Evolutionary conservation across 768 basidiomycete species (phyloP).

Genomic region (Candolleomyces efflorescens): DNA sequence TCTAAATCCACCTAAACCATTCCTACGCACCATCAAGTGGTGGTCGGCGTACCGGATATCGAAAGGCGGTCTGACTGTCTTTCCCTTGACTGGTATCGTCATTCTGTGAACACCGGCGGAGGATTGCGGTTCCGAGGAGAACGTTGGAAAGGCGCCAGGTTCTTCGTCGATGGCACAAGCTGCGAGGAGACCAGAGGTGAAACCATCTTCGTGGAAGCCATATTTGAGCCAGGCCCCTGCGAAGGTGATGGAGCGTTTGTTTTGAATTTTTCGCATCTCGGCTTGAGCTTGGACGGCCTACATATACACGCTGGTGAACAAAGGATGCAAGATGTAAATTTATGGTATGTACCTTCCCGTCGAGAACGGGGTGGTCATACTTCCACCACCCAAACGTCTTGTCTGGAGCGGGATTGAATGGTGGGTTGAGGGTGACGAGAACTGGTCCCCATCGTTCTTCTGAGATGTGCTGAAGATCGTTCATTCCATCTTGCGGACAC

Average conservation of each 20-base stretch:
- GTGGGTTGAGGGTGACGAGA: slow-evolving; percentile 71
- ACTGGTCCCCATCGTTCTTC: slow-evolving; percentile 54
- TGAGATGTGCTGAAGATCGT: slow-evolving; percentile 65
- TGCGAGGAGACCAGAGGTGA: slow-evolving; percentile 43
- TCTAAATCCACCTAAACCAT: slow-evolving; percentile 11
- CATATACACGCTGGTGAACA: background rate
- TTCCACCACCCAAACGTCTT: slow-evolving; percentile 47
- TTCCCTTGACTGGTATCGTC: slow-evolving; percentile 18
- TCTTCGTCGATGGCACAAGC: slow-evolving; percentile 27
- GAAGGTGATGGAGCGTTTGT: slow-evolving; percentile 54
- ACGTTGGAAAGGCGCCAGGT: slow-evolving; percentile 11
- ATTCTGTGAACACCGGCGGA: slow-evolving; percentile 2
- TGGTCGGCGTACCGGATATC: slow-evolving; percentile 37
- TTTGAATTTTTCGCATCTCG: slow-evolving; percentile 55
- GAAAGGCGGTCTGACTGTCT: slow-evolving; percentile 36
- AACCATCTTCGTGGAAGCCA: slow-evolving; percentile 83
- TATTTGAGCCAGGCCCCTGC: slow-evolving; percentile 73
- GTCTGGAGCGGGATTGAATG: slow-evolving; percentile 47
- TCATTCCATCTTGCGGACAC: slow-evolving; percentile 57
- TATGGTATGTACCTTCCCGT: slow-evolving; percentile 33
- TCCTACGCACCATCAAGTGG: slow-evolving; percentile 20
- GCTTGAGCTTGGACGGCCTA: slow-evolving; percentile 54
- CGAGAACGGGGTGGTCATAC: slow-evolving; percentile 70
- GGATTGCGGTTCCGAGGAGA: slow-evolving; percentile 9
- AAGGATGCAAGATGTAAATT: background rate